These are phyloP conservation scores for Epichloe coenophiala DNA, from an alignment of 2,329 filamentous ascomycete genomes.

Conservation along the genomic window DNA sequence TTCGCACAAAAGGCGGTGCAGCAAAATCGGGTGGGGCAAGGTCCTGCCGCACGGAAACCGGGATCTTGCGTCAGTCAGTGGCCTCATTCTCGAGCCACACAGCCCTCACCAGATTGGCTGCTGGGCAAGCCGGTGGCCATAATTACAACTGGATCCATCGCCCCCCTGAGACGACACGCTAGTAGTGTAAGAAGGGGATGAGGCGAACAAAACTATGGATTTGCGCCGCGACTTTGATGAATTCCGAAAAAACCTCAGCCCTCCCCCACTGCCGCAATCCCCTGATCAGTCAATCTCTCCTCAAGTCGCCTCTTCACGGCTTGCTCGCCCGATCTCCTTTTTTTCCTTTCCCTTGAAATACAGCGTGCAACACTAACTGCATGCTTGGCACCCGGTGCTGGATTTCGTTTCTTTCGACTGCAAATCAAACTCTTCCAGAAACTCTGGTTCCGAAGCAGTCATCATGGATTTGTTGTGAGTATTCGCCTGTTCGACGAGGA, in stretches of 20 bases:
- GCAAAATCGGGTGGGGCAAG: neutral
- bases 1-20: no score
- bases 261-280: slow-evolving; percentile 1
- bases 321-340: neutral
- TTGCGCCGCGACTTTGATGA: neutral
- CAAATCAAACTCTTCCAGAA: neutral
- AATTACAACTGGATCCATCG: neutral
- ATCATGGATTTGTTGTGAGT: slow-evolving; percentile 22
- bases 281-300: neutral
- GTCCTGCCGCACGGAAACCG: slow-evolving; percentile 21
- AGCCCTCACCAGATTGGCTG: slow-evolving; percentile 8
- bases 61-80: slow-evolving; percentile 16
- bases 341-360: neutral
- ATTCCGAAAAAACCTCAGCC: slow-evolving; percentile 8
- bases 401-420: neutral
- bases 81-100: slow-evolving; percentile 22
- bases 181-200: neutral
- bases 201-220: slow-evolving; percentile 2
- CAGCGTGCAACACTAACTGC: neutral
- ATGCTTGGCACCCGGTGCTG: neutral
- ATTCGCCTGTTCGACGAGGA: slow-evolving; percentile 3
- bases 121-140: neutral
- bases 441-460: slow-evolving; percentile 1
- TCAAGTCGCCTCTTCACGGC: slow-evolving; percentile 1
- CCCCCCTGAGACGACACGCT: slow-evolving; percentile 3